phyloP scores from a whole-genome alignment of 768 basidiomycete species.

The Leccinum ochraceum region DNA sequence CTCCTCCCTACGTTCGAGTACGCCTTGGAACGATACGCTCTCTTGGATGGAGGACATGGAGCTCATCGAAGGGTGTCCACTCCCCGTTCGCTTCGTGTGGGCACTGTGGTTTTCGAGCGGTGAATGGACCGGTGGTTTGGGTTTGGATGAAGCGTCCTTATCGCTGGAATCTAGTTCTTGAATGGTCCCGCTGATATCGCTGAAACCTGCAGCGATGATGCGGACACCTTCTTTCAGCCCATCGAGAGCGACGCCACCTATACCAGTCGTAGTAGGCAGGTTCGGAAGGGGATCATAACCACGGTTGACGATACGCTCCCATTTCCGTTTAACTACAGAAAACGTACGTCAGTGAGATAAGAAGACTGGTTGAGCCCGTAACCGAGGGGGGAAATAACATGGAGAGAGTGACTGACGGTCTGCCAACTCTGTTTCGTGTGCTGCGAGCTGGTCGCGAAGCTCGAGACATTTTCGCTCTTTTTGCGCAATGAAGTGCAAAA shows the following conservation, averaged over 20 bases:
- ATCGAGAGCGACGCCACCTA: constrained; percentile 41
- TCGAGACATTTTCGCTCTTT: constrained; percentile 86
- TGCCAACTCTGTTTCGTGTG: constrained; percentile 71
- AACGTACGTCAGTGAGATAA: not conserved
- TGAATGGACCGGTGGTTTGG: constrained; percentile 1
- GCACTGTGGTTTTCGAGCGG: constrained; percentile 18
- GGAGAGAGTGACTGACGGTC: constrained; percentile 45
- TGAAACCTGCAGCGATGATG: constrained; percentile 51
- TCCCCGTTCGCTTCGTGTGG: constrained; percentile 23
- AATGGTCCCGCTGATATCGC: constrained; percentile 31
- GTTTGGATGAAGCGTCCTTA: not conserved
- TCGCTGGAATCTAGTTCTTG: constrained; percentile 8
- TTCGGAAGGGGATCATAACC: constrained; percentile 34
- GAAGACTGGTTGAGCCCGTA: no score
- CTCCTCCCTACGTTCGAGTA: not conserved
- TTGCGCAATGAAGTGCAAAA: constrained; percentile 83
- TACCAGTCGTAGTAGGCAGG: constrained; percentile 2
- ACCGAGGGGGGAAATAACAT: not conserved
- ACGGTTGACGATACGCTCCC: constrained; percentile 76
- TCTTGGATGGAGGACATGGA: constrained; percentile 48
- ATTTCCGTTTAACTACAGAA: constrained; percentile 70
- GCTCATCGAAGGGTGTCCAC: constrained; percentile 44
- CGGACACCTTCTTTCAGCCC: constrained; percentile 68
- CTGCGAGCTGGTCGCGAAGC: constrained; percentile 68
- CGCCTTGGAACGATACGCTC: not conserved